Conservation (phyloP, 1,284 basidiomycete species). For the Wallemia mellicola region DNA sequence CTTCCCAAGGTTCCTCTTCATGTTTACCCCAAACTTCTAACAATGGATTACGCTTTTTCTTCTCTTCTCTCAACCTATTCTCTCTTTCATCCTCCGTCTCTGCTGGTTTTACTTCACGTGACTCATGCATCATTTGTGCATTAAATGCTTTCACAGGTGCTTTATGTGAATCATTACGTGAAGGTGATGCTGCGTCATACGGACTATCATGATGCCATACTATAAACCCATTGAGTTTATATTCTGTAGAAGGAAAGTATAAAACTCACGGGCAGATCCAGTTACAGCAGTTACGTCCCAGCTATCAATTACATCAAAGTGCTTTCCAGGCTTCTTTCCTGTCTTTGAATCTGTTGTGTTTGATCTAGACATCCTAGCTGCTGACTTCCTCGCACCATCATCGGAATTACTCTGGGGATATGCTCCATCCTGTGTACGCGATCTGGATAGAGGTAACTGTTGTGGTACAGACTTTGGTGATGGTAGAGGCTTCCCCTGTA, state of each 20-base stretch:
- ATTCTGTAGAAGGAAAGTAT: conserved; percentile 3
- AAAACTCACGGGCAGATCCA: conserved; percentile 11
- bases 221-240: conserved; percentile 11
- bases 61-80: conserved; percentile 8
- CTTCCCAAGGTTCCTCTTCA: conserved; percentile 56
- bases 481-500: background rate
- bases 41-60: conserved; percentile 11
- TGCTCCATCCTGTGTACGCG: conserved; percentile 6
- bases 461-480: background rate
- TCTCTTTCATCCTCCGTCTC: conserved; percentile 5
- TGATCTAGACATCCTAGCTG: conserved; percentile 26
- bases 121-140: background rate
- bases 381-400: conserved; percentile 6
- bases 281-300: conserved; percentile 36
- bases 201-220: conserved; percentile 69
- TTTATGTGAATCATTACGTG: conserved; percentile 40
- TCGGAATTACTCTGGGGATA: background rate
- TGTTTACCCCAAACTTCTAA: conserved; percentile 46
- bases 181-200: conserved; percentile 59
- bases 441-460: background rate
- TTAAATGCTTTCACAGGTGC: conserved; percentile 55
- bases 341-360: conserved; percentile 9
- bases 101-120: conserved; percentile 7
- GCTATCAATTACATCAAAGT: conserved; percentile 33
- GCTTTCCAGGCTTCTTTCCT: conserved; percentile 36